Evolutionary conservation across 2,329 filamentous ascomycete species (phyloP), one percentile per base, ranked within the genome.

Genomic region (Chaetomium olivaceum): DNA sequence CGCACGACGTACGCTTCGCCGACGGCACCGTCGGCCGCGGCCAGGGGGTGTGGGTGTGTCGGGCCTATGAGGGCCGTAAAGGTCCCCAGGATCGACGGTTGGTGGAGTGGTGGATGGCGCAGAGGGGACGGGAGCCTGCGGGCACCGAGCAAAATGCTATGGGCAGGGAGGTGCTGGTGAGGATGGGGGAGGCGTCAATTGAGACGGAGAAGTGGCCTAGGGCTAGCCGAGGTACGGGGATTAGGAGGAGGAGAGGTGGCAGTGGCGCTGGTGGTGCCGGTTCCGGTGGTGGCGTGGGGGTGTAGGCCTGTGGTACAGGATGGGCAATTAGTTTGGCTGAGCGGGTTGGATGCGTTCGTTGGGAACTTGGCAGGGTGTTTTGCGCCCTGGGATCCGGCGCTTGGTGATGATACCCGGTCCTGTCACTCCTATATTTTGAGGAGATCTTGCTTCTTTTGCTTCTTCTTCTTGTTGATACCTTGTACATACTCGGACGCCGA

Each of bases 171-270:
- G 60, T 66, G 33, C 21, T 66, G 33, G 23, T 21, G 4, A 43
- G 56, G 16, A 66, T 66, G 64, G 60, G 55, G n/a, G 59, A 66
- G 59, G 50, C 55, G 2, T 54, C 14, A 12, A 21, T 58, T 3
- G 29, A 33, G 59, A 4, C 23, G 29, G 58, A 56, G 43, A 23
- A 7, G 36, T 52, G 51, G 51, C 25, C 51, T 2, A 54, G 50
- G 50, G 23, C 2, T 1, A 4, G 25, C 21, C 21, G 21, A 6
- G 21, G 5, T 14, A 5, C 9, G 16, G 31, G 16, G 2, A n/a
- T 11, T 2, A 8, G 27, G 25, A 27, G 39, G 16, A 23, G 19
- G 57, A 33, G n/a, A 27, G 6, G 27, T 27, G 31, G 27, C 9
- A 23, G 57, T 19, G 27, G 23, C 9, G 27, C 36, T 25, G 19